phyloP scores from a whole-genome alignment of 345 rosid genomes.

The Fremontodendron californicum region DNA sequence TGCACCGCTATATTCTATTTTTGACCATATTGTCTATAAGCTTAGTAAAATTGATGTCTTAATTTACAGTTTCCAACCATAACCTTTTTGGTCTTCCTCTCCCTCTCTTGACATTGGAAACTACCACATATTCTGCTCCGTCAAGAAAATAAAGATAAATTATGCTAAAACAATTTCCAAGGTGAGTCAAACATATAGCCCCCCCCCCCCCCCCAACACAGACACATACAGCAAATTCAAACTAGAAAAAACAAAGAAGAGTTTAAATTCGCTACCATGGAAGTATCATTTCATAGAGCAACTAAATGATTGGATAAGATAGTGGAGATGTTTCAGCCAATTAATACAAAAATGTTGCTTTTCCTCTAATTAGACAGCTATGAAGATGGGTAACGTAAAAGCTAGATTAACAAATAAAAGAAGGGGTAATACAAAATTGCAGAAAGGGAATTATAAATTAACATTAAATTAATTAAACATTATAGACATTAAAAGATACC shows the following conservation, averaged over 20 bases:
- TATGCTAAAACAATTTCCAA: neutral
- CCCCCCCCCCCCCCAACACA: neutral
- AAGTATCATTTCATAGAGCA: neutral
- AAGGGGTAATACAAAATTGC: neutral
- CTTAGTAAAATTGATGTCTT: neutral
- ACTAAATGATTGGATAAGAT: neutral
- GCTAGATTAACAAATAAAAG: neutral
- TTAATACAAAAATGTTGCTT: neutral
- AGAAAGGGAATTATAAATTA: neutral
- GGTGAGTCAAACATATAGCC: neutral
- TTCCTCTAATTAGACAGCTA: neutral
- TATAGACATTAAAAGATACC: neutral
- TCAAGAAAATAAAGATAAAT: neutral
- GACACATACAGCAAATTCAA: neutral
- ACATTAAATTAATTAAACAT: neutral
- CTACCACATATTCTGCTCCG: neutral
- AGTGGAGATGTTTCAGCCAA: neutral
- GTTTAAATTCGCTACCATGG: neutral
- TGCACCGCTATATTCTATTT: neutral
- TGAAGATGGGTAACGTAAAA: neutral
- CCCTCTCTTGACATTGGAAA: neutral
- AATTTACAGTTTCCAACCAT: neutral
- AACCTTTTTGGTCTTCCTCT: neutral
- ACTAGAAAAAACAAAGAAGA: neutral
- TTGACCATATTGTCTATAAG: neutral